Evolutionary conservation across 2,329 filamentous ascomycete species (phyloP), one percentile per base, ranked within the genome.

Genomic region (Pseudogymnoascus sp.): DNA sequence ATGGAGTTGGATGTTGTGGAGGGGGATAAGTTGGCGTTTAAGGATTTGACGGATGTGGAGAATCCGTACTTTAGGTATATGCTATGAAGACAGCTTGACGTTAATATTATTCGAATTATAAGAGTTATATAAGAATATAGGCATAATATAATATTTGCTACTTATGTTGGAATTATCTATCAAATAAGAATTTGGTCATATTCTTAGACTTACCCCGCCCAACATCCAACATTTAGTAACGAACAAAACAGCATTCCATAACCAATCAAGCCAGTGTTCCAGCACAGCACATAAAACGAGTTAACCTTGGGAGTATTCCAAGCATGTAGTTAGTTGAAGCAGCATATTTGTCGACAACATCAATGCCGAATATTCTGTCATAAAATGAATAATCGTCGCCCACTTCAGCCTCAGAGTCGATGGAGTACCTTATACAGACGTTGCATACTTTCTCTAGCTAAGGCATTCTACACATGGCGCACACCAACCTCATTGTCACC

Each of bases 31-130:
- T 69, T 87, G 60, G 86, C 86, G 0, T 90, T 89, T 63, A 79
- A 83, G 61, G 86, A 89, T 69, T 72, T 88, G 65, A 89, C 87
- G 0, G 87, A 89, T 66, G 84, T 82, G 70, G 77, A 89, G 72
- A 89, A 89, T 66, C 79, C 80, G 1, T 86, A 86, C 69, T 89
- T 89, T 67, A 76, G 80, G 67, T 89, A 89, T 58, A 65, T 70
- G 63, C 60, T 69, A n/a, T 69, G 48, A 55, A 33, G 29, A 21
- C 2, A 15, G 33, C 3, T 21, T 55, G 12, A 55, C 35, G 29
- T 55, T 55, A 15, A 13, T 55, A 21, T 10, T 21, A 35, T 33
- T 21, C 1, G 4, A 2, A 9, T 2, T 33, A 9, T 18, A 33
- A 18, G n/a, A 8, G 10, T n/a, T n/a, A 18, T 39, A 39, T 3